These are phyloP conservation scores for Backusella morwellensis DNA, from an alignment of 192 early-diverging fungal species.

Conservation along the genomic window DNA sequence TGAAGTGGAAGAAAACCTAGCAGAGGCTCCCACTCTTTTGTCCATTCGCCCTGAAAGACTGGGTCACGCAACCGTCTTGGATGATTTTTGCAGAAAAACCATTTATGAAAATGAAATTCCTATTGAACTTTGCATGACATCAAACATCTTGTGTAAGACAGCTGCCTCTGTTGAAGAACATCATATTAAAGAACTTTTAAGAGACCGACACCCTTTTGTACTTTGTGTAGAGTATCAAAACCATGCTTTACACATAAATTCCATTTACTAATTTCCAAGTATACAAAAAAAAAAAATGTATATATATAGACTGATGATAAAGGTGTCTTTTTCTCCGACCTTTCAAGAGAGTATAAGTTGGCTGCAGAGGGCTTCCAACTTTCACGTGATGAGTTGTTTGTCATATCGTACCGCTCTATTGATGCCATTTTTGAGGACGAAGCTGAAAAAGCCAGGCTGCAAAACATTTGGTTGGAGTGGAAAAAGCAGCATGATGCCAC, in stretches of 20 bases:
- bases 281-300: background rate
- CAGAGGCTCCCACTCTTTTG: conserved; percentile 42
- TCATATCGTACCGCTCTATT: conserved; percentile 37
- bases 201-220: conserved; percentile 42
- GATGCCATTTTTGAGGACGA: conserved; percentile 44
- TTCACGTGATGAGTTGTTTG: conserved; percentile 33
- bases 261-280: background rate
- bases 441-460: conserved; percentile 17
- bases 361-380: conserved; percentile 38
- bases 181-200: conserved; percentile 47
- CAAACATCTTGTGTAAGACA: conserved; percentile 58
- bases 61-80: conserved; percentile 57
- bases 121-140: conserved; percentile 65
- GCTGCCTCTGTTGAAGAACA: conserved; percentile 49
- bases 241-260: no score
- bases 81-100: conserved; percentile 20
- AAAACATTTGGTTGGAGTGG: conserved; percentile 25
- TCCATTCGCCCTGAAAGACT: conserved; percentile 46
- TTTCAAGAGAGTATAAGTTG: conserved; percentile 37
- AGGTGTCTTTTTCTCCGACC: conserved; percentile 39
- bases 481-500: background rate
- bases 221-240: conserved; percentile 44
- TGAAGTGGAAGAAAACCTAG: conserved; percentile 46
- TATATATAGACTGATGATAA: conserved; percentile 41
- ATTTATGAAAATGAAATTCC: conserved; percentile 41